phyloP scores from a whole-genome alignment of 306 rosid genomes.

The Lathyrus tuberosus region DNA sequence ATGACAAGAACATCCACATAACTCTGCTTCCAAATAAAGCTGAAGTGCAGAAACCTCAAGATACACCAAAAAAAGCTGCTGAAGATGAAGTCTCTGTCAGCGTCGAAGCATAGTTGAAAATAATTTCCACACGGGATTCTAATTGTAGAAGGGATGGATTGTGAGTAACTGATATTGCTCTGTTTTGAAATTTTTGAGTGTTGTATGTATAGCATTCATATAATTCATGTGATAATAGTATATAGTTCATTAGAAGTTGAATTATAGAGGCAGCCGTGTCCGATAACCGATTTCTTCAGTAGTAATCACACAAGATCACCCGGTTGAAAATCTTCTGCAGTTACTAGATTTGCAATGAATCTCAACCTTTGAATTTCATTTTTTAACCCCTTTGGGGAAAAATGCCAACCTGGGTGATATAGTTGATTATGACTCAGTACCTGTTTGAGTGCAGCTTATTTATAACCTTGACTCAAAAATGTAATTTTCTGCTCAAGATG shows the following conservation, averaged over 20 bases:
- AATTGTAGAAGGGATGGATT: constrained; percentile 43
- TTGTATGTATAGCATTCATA: constrained; percentile 61
- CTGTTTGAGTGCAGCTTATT: constrained; percentile 28
- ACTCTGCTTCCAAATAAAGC: constrained; percentile 83
- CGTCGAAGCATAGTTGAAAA: constrained; percentile 48
- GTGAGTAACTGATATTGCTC: constrained; percentile 44
- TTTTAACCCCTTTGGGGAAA: background rate
- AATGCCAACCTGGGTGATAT: constrained; percentile 22
- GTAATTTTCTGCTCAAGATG: constrained; percentile 41
- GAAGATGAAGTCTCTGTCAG: constrained; percentile 74
- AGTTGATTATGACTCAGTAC: background rate
- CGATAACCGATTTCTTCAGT: background rate
- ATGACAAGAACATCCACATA: constrained; percentile 78
- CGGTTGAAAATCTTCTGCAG: background rate
- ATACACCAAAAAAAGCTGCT: constrained; percentile 67
- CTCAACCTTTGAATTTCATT: background rate
- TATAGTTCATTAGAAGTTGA: constrained; percentile 20
- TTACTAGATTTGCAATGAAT: background rate
- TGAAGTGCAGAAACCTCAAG: constrained; percentile 68
- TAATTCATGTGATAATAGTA: constrained; percentile 44
- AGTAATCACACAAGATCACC: background rate
- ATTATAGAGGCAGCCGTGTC: constrained; percentile 45
- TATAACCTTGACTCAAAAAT: background rate
- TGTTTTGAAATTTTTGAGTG: constrained; percentile 42
- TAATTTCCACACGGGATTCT: constrained; percentile 38